Evolutionary conservation across 108 stramenopile genomes (phyloP), one percentile per base, ranked within the genome.

Genomic region (Cylindrotheca fusiformis): DNA sequence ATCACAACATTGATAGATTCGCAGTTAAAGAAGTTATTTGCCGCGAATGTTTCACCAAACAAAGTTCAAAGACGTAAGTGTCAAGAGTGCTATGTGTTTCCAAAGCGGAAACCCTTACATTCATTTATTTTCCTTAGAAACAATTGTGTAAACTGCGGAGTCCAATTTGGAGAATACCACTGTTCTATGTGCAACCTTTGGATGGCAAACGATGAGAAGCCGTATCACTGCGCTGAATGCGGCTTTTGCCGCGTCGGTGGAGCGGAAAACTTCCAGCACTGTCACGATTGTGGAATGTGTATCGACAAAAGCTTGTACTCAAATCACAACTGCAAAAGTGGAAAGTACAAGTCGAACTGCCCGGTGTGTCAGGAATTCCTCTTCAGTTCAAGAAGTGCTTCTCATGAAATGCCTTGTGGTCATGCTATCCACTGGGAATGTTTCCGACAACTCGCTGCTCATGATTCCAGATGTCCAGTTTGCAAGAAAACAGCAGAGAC

Each of bases 401-500:
- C 75, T 6, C 91, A 92, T 59, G 92, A 93, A 63, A 83, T 93
- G 83, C 88, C 88, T 3, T 93, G 92, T 65, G 92, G 92, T 2
- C 92, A 93, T 67, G 88, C 79, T 23, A 85, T 85, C 57, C 84
- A 85, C 30, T 85, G 84, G 84, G 73, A 93, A 36, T 93, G 92
- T 63, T 93, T 90, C 60, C 77, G 80, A 19, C 75, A 88, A 55
- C 76, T 93, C 10, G 76, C 87, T 0, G 75, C 81, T 4, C 76
- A 86, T 58, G 92, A 93, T 53, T 78, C 82, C 12, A 70, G 92
- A 21, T 93, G 92, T 51, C 92, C 92, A 6, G 80, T 93, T 30
- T 93, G 92, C 66, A 93, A 93, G 63, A 93, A 90, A 68, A 93
- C 92, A 44, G 92, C 92, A 17, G 91, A 93, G 71, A 88, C 87